phyloP scores from a whole-genome alignment of 2,329 filamentous ascomycete genomes.

The Aspergillus ustus region DNA sequence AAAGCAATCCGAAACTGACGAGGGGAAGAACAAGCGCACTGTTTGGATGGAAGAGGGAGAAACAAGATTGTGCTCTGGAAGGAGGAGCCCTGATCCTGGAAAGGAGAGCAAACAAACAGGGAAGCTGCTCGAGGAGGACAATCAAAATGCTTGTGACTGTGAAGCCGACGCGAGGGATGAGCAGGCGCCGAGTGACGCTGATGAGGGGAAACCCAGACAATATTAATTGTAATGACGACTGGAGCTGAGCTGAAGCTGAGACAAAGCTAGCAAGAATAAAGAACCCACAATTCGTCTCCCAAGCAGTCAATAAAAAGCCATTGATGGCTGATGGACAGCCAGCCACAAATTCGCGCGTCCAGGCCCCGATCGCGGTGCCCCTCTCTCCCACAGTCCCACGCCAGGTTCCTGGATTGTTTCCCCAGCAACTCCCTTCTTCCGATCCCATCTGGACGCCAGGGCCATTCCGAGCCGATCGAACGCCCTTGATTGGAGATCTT shows the following conservation, averaged over 20 bases:
- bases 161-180: slow-evolving; percentile 10
- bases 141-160: background rate
- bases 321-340: slow-evolving; percentile 8
- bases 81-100: background rate
- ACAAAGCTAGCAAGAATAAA: background rate
- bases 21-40: slow-evolving; percentile 22
- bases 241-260: slow-evolving; percentile 9
- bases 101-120: slow-evolving; percentile 1
- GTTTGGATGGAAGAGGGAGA: slow-evolving; percentile 17
- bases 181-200: background rate
- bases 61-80: slow-evolving; percentile 5
- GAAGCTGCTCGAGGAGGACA: background rate
- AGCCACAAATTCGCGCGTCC: slow-evolving; percentile 9
- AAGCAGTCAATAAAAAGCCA: background rate
- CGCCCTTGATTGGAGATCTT: background rate
- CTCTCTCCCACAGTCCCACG: slow-evolving; percentile 4
- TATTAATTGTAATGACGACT: background rate
- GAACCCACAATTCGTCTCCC: background rate
- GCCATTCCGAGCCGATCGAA: slow-evolving; percentile 15
- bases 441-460: slow-evolving; percentile 13
- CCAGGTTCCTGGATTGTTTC: slow-evolving; percentile 20
- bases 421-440: slow-evolving; percentile 29
- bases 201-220: slow-evolving; percentile 12
- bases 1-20: background rate
- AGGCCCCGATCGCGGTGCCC: slow-evolving; percentile 11